phyloP scores from a whole-genome alignment of 352 stramenopile genomes.

The Globisporangium acanthophoron region DNA sequence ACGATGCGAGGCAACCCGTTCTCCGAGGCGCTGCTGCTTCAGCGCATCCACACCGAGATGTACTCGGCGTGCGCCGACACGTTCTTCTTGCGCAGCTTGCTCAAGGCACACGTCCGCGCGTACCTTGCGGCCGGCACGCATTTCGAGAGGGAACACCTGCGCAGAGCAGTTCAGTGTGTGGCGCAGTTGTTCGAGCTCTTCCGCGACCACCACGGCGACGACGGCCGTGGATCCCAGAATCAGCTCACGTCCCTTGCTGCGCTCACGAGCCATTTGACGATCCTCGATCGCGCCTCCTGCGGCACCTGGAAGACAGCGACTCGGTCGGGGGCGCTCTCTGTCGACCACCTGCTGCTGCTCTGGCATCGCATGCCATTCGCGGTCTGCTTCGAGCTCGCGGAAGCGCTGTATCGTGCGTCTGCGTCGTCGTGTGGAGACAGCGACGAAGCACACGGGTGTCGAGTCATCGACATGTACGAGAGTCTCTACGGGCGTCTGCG shows the following conservation, averaged over 20 bases:
- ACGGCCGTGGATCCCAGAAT: conserved; percentile 1
- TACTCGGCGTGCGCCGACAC: conserved; percentile 35
- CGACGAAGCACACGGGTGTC: background rate
- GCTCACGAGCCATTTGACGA: background rate
- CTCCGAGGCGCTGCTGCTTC: conserved; percentile 46
- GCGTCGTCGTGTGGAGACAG: conserved; percentile 2
- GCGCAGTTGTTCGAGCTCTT: conserved; percentile 33
- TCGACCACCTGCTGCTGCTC: conserved; percentile 32
- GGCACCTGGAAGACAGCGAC: background rate
- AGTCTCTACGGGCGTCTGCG: conserved; percentile 49
- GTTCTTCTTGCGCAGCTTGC: conserved; percentile 43
- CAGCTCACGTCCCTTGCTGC: conserved; percentile 1
- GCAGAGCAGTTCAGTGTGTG: conserved; percentile 22
- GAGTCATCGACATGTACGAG: conserved; percentile 43
- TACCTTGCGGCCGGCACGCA: conserved; percentile 22
- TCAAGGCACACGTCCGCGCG: conserved; percentile 42
- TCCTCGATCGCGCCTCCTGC: background rate
- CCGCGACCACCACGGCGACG: conserved; percentile 12
- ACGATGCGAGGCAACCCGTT: conserved; percentile 34
- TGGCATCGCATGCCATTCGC: conserved; percentile 58
- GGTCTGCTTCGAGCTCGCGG: conserved; percentile 56
- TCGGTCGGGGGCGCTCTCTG: background rate
- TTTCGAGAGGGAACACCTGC: conserved; percentile 34
- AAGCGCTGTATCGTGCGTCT: conserved; percentile 41
- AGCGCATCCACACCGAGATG: conserved; percentile 45